Percentiles rank a stretch among this genome's conserved stretches.
phyloP scores from a whole-genome alignment of 2,329 filamentous ascomycete genomes.

The Juglanconis juglandina region DNA sequence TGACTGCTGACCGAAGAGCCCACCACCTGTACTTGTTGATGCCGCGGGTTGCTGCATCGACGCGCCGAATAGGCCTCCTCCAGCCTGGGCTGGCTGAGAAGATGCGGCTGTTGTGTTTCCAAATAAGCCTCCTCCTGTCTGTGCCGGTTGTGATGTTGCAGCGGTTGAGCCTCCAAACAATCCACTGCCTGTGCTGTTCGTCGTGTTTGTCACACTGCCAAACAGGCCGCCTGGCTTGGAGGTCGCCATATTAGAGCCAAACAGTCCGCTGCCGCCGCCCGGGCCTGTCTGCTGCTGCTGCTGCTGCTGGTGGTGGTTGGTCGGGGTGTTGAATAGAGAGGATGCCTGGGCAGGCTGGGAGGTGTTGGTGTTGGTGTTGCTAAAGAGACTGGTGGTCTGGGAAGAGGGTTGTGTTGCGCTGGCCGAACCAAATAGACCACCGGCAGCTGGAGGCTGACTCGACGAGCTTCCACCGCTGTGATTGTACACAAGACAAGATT shows the following conservation, averaged over 20 bases:
- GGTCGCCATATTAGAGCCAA: conserved; percentile 17
- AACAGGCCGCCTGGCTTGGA: conserved; percentile 25
- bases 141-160: conserved; percentile 11
- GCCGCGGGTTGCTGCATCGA: conserved; percentile 21
- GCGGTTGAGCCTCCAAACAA: conserved; percentile 22
- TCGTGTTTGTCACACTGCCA: conserved; percentile 23
- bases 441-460: conserved; percentile 31
- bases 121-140: conserved; percentile 16
- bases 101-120: conserved; percentile 5
- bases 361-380: conserved; percentile 1
- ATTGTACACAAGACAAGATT: not conserved
- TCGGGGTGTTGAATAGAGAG: conserved; percentile 30
- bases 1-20: conserved; percentile 18
- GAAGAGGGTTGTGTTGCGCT: conserved; percentile 21
- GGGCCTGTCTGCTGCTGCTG: conserved; percentile 19
- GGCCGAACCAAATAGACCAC: conserved; percentile 27
- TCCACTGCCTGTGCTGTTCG: conserved; percentile 22
- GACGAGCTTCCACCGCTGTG: conserved; percentile 28
- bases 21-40: conserved; percentile 15
- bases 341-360: conserved; percentile 12
- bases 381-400: conserved; percentile 34
- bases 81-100: conserved; percentile 21
- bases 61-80: conserved; percentile 32
- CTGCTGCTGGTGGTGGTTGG: conserved; percentile 24
- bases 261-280: conserved; percentile 23